Evolutionary conservation across 148 eudicot species (phyloP).

Genomic region (Persicaria tinctoria): DNA sequence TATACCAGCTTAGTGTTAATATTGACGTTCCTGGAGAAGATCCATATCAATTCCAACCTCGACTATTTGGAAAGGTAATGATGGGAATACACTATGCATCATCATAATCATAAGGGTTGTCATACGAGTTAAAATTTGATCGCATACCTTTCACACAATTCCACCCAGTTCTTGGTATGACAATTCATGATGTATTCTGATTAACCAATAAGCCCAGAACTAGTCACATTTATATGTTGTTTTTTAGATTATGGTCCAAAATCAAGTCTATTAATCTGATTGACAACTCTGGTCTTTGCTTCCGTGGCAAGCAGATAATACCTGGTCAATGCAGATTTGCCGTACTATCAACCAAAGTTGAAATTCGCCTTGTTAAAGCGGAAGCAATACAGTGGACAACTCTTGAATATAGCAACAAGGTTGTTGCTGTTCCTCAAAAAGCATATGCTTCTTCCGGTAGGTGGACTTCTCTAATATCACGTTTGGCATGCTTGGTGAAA

Average conservation of each 20-base stretch:
- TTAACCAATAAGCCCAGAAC: neutral
- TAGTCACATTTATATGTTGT: neutral
- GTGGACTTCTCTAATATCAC: neutral
- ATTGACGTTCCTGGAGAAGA: constrained; percentile 84
- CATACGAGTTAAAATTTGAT: neutral
- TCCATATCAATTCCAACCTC: constrained; percentile 59
- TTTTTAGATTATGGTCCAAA: neutral
- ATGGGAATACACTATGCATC: neutral
- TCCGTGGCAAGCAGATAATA: constrained; percentile 44
- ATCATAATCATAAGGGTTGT: neutral
- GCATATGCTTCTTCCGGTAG: constrained; percentile 47
- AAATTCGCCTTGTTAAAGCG: constrained; percentile 87
- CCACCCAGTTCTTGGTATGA: neutral
- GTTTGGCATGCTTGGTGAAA: no score
- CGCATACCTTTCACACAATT: neutral
- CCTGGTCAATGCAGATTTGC: constrained; percentile 67
- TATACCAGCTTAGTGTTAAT: constrained; percentile 67
- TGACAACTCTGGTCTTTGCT: constrained; percentile 2
- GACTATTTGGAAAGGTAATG: constrained; percentile 83
- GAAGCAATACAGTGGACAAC: constrained; percentile 74
- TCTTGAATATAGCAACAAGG: constrained; percentile 54
- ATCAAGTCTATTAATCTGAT: neutral
- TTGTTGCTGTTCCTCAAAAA: constrained; percentile 35
- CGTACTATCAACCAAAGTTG: constrained; percentile 75
- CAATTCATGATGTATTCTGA: neutral